Evolutionary conservation across 768 basidiomycete species (phyloP), one percentile per base, ranked within the genome.

Genomic region (Polyporus arcularius): DNA sequence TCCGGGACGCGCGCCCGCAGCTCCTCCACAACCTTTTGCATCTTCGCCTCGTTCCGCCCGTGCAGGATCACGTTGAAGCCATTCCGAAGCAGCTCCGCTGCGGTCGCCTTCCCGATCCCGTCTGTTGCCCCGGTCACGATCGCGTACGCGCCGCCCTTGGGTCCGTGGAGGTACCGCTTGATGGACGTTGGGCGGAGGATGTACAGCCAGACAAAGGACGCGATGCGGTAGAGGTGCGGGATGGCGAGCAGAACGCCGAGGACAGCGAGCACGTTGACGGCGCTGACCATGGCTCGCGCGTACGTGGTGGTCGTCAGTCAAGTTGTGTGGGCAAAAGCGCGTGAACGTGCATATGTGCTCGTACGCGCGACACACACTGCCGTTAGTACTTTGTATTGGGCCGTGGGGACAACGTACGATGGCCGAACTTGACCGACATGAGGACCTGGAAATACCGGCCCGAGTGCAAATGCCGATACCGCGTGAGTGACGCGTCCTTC

Each of bases 11-110:
- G 55, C 10, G 50, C 55, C 38, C 66, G 60, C 10, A 72, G 48
- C 53, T 69, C 65, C 15, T 64, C 64, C 21, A 56, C 57, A 38
- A 67, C 68, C 43, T 57, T 63, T 56, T 59, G 54, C 61, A 70
- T 57, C 60, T 71, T 71, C 55, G 62, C 60, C 56, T 66, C 65
- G 51, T 65, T 69, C 8, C 71, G 62, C 14, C 68, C 71, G 49
- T 72, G 71, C 15, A 72, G 50, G 60, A 72, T 66, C 45, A 72
- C 58, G 53, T 65, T 72, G 70, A 72, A 72, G 28, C 71, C 70
- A 15, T 55, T 49, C 32, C 43, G 52, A 57, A 69, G 68, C 14
- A 72, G 64, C 62, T 72, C 68, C 4, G 55, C 52, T 6, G 70
- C 70, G 5, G 65, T 42, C 1, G 63, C 64, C 55, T 70, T 71